A percentile compares a stretch with the other conserved stretches of the same genome.
Conservation (phyloP, 1,139 yeast genomes). For the Kurtzmaniella quercitrusa region DNA sequence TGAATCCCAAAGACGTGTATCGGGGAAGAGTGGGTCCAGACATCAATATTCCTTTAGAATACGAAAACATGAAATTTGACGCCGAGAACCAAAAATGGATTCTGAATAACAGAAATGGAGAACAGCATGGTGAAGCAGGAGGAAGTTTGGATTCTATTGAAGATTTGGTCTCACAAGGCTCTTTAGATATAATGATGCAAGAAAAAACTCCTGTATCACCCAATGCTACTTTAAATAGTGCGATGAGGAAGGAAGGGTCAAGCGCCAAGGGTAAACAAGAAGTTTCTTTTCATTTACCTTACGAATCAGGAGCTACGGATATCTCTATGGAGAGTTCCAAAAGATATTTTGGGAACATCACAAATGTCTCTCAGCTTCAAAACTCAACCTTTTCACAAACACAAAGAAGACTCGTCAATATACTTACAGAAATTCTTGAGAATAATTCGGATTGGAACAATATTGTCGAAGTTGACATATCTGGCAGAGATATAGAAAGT, state of each 20-base stretch:
- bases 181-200: constrained; percentile 7
- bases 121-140: constrained; percentile 13
- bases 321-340: constrained; percentile 7
- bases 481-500: constrained; percentile 28
- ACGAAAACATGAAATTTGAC: constrained; percentile 40
- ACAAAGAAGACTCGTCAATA: constrained; percentile 40
- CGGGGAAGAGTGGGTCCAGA: constrained; percentile 35
- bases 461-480: constrained; percentile 33
- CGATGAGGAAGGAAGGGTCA: constrained; percentile 7
- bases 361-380: constrained; percentile 40
- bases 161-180: constrained; percentile 26
- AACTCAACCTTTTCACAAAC: constrained; percentile 50
- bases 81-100: constrained; percentile 36
- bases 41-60: constrained; percentile 30
- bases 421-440: constrained; percentile 40
- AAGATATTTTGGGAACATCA: constrained; percentile 27
- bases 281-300: constrained; percentile 42
- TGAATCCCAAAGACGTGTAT: background rate
- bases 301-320: constrained; percentile 6
- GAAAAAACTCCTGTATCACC: background rate
- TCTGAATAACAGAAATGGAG: constrained; percentile 24
- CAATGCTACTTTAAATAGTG: constrained; percentile 1
- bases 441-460: constrained; percentile 37
- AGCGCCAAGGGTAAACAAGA: constrained; percentile 25
- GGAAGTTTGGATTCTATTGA: constrained; percentile 43